Evolutionary conservation across 441 rosid species (phyloP), one percentile per base, ranked within the genome.

Genomic region (Eruca vesicaria): DNA sequence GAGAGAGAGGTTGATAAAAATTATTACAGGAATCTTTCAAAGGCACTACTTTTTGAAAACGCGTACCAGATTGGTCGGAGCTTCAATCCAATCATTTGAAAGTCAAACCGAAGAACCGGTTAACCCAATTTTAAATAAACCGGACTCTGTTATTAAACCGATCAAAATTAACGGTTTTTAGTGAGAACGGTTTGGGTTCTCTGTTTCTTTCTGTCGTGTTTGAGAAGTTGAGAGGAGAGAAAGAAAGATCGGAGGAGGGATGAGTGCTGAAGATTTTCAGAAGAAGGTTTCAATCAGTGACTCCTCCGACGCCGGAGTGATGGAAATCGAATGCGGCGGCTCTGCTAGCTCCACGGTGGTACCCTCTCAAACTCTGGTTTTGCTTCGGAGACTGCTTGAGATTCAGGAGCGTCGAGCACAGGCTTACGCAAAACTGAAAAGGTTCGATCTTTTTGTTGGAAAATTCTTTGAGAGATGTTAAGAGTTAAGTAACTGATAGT

Each of bases 331-430:
- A 43, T 7, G 60, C n/a, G 43, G 4, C 1, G 78, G 48, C 9
- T 68, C 74, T 68, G 31, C 3, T 43, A 78, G 28, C n/a, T 66
- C 76, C 29, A 21, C 41, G 12, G 26, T 65, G 69, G 72, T 36
- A 35, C 21, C 79, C 38, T 74, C 77, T 3, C 79, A 66, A 73
- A 82, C 84, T 68, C 74, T 92, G 21, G 57, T 41, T 56, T 73
- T 87, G 75, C 97, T 92, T 60, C 92, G 90, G 72, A 74, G 79
- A 45, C 79, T 94, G 80, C 88, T 92, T 23, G 81, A 78, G 26
- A 77, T 90, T 71, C 99, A 94, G 86, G 86, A 85, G 82, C 91
- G 97, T 33, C 85, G 98, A 79, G 97, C 98, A 45, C 89, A 79
- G 76, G 97, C 97, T 69, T 92, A 94, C 74, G 84, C 94, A 68